Percentiles rank a stretch among this genome's conserved stretches.
phyloP scores from a whole-genome alignment of 805 yeast genomes.

The Metschnikowia sp. region DNA sequence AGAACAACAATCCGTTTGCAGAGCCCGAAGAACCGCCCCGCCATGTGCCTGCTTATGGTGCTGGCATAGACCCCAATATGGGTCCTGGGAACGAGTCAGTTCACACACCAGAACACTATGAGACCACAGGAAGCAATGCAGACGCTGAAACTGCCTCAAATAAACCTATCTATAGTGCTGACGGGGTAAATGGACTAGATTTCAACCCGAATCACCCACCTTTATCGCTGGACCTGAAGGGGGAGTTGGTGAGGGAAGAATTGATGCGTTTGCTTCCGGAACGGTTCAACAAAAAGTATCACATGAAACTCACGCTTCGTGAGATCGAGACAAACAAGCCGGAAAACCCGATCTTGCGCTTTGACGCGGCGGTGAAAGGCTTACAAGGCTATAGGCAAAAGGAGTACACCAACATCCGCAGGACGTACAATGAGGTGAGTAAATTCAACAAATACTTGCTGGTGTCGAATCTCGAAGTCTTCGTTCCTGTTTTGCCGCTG shows the following conservation, averaged over 20 bases:
- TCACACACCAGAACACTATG: not conserved
- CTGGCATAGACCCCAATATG: not conserved
- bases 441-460: conserved; percentile 74
- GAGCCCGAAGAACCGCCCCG: conserved; percentile 22
- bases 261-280: conserved; percentile 49
- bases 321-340: conserved; percentile 69
- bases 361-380: conserved; percentile 52
- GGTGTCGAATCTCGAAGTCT: conserved; percentile 84
- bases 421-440: conserved; percentile 76
- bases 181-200: not conserved
- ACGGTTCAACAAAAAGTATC: conserved; percentile 41
- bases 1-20: conserved; percentile 42
- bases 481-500: conserved; percentile 84
- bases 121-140: not conserved
- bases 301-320: conserved; percentile 52
- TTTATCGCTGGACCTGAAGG: not conserved
- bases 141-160: not conserved
- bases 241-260: conserved; percentile 36
- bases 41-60: not conserved
- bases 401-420: conserved; percentile 66
- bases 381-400: conserved; percentile 74
- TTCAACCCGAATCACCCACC: not conserved
- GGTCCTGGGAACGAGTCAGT: not conserved
- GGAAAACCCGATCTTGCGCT: conserved; percentile 76
- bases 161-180: not conserved